Evolutionary conservation across 2,329 filamentous ascomycete genomes (phyloP), one percentile per base, ranked within the genome.

Genomic region (Calonectria pseudoreteaudii): DNA sequence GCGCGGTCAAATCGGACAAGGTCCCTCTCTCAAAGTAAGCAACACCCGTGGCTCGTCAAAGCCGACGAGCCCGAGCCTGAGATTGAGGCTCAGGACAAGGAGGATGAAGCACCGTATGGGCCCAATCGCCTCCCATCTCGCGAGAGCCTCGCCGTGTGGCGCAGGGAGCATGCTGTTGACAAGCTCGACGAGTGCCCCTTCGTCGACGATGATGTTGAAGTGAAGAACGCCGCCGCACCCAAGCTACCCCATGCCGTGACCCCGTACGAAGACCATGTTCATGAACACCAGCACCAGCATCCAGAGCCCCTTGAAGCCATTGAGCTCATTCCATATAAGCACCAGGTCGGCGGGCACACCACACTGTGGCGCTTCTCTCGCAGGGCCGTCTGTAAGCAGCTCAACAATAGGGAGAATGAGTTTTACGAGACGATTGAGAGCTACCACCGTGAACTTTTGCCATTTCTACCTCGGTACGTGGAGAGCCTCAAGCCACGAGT

Each of bases 401-500:
- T 99, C 81, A 99, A 98, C 84, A 99, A 98, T 83, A 91, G 96
- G 81, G 97, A 99, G 83, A 99, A 99, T 85, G 95, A 98, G 85
- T 99, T 99, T 83, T 99, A 99, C 84, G 97, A 99, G 85, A 97
- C 93, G 69, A 95, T 98, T 80, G 97, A 99, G 87, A 92, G 92
- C 81, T 92, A 95, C 78, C 96, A 99, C 84, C 94, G 95, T 76
- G 94, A 98, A 82, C 89, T 99, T 80, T 87, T 99, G 73, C 92
- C 94, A 52, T 99, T 98, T 83, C 89, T 99, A 76, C 97, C 97
- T 77, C 95, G 96, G 93, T 94, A 87, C 76, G 87, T 82, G 64
- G 68, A 62, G n/a, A 60, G 30, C 41, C 18, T 18, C 60, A n/a
- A 34, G 26, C 6, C 14, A 14, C 23, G 16, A 49, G 18, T 20